Evolutionary conservation across 306 rosid species (phyloP), one percentile per base, ranked within the genome.

Genomic region (Medicago lupulina): DNA sequence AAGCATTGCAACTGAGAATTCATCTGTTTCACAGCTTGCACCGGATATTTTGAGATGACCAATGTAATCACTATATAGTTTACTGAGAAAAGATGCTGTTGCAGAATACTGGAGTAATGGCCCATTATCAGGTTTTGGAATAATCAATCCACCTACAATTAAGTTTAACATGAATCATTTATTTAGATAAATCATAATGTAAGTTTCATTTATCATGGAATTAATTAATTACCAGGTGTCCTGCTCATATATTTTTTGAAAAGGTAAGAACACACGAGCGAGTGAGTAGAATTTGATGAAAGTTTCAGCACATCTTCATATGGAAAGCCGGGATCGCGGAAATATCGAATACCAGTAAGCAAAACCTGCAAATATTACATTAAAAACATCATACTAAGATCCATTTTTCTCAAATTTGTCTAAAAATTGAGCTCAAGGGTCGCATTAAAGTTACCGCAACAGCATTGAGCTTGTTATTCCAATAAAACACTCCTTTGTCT

Each of bases 381-480:
- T 18, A 8, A 23, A 69, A 39, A 61, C 55, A 63, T 14, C 21
- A 43, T 4, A 43, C 16, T 38, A 53, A 31, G 18, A 76, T 13
- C 61, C 13, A 11, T 23, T 61, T 61, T 31, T 59, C 61, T 36
- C 70, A 46, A 23, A 8, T 60, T 23, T 7, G 13, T 50, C 61
- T 34, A 25, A 67, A 74, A 64, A 34, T 63, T 25, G 69, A 77
- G 67, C 57, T 34, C 2, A 6, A 13, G 73, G 63, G 60, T 74
- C 28, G 1, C n/a, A 46, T 39, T n/a, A 43, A 70, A 86, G 44
- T 80, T 89, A 91, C 97, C 77, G 72, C 75, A 2, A 53, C 77
- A 39, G 93, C 97, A 76, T 79, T 79, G 79, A 93, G 85, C 87
- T 91, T 89, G 71, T 89, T 89, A 83, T 93, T 87, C 97, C 97